Base-by-base conservation (phyloP, 108 stramenopile species). In the Nitzschia sp. region DNA sequence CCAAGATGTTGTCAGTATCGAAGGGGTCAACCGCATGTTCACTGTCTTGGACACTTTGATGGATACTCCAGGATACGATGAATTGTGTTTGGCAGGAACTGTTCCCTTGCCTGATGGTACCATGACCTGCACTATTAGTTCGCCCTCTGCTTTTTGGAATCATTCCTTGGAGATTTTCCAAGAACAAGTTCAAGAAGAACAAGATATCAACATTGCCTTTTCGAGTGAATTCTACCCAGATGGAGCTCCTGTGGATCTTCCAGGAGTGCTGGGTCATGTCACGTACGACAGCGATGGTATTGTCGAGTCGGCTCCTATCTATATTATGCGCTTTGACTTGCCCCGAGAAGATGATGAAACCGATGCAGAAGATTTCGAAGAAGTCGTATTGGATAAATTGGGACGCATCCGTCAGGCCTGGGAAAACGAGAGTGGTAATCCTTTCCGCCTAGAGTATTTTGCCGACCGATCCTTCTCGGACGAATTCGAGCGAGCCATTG, bases 1-100 rank as follows among this genome's bases (percentile, higher is more conserved):
- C 29, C 63, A 57, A n/a, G 53, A 71, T 54, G 70, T 71, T 22
- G 14, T 71, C 1, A 17, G 46, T 3, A 17, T 15, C 5, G 70
- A 71, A 39, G 70, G 61, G 0, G 20, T 71, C 20, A 22, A 34
- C 8, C 34, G 60, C n/a, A 21, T 63, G 11, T 71, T 71, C 37
- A 10, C 29, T 21, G 61, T 52, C 1, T 0, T 63, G 20, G 62
- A 63, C 48, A 53, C 61, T 0, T 17, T 71, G 7, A 19, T 14
- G 21, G 53, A 63, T 50, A 63, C 34, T 41, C 39, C 34, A 41
- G 70, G 62, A 8, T 71, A 71, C 34, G 51, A 52, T 19, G 24
- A 71, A 10, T 10, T 62, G 14, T 71, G 70, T 37, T 12, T 19
- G 15, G 38, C 14, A 17, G 51, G 17, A 10, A 26, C 22, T 12